Base-by-base conservation (phyloP, 2,329 filamentous ascomycete species). In the Monosporascus sp. region DNA sequence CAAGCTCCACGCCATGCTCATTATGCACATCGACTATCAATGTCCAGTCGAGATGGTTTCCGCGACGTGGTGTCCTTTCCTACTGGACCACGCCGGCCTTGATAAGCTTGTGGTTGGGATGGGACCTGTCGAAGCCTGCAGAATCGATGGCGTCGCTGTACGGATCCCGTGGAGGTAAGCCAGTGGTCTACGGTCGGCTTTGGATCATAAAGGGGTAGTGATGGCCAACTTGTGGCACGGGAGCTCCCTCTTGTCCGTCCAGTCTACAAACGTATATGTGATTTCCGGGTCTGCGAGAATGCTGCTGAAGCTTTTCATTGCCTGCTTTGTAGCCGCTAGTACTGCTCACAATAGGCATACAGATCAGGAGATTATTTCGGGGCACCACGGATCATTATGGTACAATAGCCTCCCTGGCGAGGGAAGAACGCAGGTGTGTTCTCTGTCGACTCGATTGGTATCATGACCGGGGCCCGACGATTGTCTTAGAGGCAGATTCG, bases 321-420 rank as follows among this genome's bases (percentile, higher is more conserved):
- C 77, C 17, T 68, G 73, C 54, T 70, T 79, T 47, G 77, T 75
- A 31, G 77, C 79, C 45, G 61, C 76, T 50, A 82, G 73, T 24
- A 67, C 76, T 51, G 84, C 83, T 51, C 88, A 90, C 63, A 79
- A 77, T 48, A 72, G 74, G 51, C 77, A 83, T 54, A 74, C 81
- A 44, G 65, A 75, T 46, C 85, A 90, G 67, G 76, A 79, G 54
- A 70, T 80, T 45, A 74, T 87, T 48, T 72, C 79, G 27, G 89
- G 90, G 0, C 89, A 90, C 42, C 86, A 86, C 62, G 77, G 88
- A 67, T 80, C 82, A 27, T 68, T 94, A 46, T 95, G 90, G 90
- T 95, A 93, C 70, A 93, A 90, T 68, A 84, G 76, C 1, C 74
- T 95, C 5, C 90, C 90, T 3, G 90, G 89, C 37, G 90, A 94